A percentile compares a stretch with the other conserved stretches of the same genome.
phyloP scores from a whole-genome alignment of 495 filamentous ascomycete genomes.

The Aspergillus sclerotiicarbonarius region DNA sequence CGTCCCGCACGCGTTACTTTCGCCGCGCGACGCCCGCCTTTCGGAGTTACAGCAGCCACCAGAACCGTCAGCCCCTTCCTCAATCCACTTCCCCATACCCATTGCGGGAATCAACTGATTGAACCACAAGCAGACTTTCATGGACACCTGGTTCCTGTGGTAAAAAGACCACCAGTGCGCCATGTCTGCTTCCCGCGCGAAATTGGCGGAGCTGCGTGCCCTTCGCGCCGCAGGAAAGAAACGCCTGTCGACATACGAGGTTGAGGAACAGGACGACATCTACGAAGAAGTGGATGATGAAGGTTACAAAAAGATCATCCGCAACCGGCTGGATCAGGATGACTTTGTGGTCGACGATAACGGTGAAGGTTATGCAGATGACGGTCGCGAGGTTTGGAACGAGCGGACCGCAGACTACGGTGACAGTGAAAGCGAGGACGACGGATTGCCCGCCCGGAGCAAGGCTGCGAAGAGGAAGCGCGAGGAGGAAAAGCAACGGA shows the following conservation, averaged over 20 bases:
- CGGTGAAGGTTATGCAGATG: slow-evolving; percentile 91
- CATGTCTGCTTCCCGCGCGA: slow-evolving; percentile 44
- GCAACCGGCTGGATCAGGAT: slow-evolving; percentile 84
- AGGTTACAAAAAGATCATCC: slow-evolving; percentile 92
- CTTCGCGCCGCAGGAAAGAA: slow-evolving; percentile 89
- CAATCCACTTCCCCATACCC: slow-evolving; percentile 7
- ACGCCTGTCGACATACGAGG: slow-evolving; percentile 80
- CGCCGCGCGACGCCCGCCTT: slow-evolving; percentile 14
- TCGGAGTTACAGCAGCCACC: not conserved
- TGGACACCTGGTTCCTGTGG: slow-evolving; percentile 11
- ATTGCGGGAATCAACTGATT: slow-evolving; percentile 6
- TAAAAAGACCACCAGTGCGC: slow-evolving; percentile 9
- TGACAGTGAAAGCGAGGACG: slow-evolving; percentile 68
- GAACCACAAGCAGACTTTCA: slow-evolving; percentile 4
- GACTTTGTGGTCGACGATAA: slow-evolving; percentile 97
- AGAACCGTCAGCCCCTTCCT: slow-evolving; percentile 11
- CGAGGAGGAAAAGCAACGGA: slow-evolving; percentile 82
- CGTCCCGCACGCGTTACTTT: slow-evolving; percentile 23
- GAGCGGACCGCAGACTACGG: slow-evolving; percentile 56
- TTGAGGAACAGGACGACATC: slow-evolving; percentile 77
- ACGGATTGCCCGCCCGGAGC: slow-evolving; percentile 60
- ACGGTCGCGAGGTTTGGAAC: slow-evolving; percentile 97
- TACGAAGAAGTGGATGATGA: slow-evolving; percentile 98
- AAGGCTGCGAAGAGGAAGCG: slow-evolving; percentile 82
- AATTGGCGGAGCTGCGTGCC: slow-evolving; percentile 75